Evolutionary conservation across 1,284 basidiomycete species (phyloP), one percentile per base, ranked within the genome.

Genomic region (Blastosporella zonata): DNA sequence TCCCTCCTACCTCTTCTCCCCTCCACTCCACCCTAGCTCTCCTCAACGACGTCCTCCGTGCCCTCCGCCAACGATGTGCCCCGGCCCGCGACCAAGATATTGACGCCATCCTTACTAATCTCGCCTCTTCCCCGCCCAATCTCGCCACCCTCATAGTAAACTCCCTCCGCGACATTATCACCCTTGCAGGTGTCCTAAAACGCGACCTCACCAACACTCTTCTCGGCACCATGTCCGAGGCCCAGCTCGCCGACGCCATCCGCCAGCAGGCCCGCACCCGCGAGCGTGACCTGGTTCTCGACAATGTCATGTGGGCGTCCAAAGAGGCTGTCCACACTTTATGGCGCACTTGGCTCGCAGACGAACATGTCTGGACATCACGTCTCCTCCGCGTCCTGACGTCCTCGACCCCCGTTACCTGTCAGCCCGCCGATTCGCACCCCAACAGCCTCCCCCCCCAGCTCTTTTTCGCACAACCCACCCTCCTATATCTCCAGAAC

Each of bases 1-100:
- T 83, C 13, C 72, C 82, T 2, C 84, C 84, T 0, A 86, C 84
- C 0, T 78, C 81, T 1, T 79, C 81, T 0, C 82, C 83, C 0
- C 65, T 88, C n/a, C 70, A 72, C 28, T 79, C 79, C n/a, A 69
- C 73, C 8, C 53, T 77, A n/a, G 62, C 63, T 23, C 67, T 81
- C 49, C 66, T 85, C 21, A 72, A 70, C 31, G 78, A 81, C 46
- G 64, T 79, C 12, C 64, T 85, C 9, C 43, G 50, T 0, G 69
- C 72, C 13, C 66, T 89, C 7, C 71, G 71, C 6, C 62, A 77
- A 52, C 77, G 84, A 41, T 88, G 85, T 48, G 82, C 87, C 0
- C 86, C 87, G 1, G 68, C 73, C 4, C 75, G 84, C 20, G 87
- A 90, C 57, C 53, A 63, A 2, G 64, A 71, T 17, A 68, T 87